Conservation (phyloP, 2,329 filamentous ascomycete species). For the Mycosphaerella sp. region DNA sequence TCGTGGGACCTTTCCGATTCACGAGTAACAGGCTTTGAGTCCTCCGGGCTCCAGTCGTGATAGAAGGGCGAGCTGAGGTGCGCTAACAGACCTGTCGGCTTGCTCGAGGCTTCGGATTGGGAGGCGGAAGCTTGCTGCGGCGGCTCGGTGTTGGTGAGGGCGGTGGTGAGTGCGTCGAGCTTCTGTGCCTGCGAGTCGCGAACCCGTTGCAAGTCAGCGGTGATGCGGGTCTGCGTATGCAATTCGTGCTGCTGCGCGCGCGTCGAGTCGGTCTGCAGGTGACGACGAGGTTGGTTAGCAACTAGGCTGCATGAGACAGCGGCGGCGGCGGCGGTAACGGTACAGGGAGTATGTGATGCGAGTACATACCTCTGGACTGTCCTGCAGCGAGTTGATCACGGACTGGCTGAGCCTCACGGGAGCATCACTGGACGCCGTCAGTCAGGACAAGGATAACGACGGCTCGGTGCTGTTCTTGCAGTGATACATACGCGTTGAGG, state of each 20-base stretch:
- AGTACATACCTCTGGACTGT: constrained; percentile 68
- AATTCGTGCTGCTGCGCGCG: constrained; percentile 78
- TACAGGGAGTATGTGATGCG: too few relatives aligned
- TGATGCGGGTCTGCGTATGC: constrained; percentile 80
- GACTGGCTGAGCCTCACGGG: constrained; percentile 71
- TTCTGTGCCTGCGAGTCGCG: constrained; percentile 63
- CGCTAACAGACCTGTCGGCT: constrained; percentile 28
- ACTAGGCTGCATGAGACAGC: too few relatives aligned
- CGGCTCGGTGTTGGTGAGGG: constrained; percentile 34
- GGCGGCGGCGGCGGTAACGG: too few relatives aligned
- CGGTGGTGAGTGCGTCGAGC: constrained; percentile 61
- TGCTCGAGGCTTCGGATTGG: constrained; percentile 13
- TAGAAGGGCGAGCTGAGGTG: constrained; percentile 34
- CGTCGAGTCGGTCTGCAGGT: constrained; percentile 72
- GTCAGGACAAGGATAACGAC: constrained; percentile 3
- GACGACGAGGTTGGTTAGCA: too few relatives aligned
- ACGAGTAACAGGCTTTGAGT: constrained; percentile 38
- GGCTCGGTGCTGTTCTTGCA: neutral
- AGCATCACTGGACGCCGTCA: constrained; percentile 44
- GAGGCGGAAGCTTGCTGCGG: constrained; percentile 29
- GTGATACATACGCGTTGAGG: constrained; percentile 52
- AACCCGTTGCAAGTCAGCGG: constrained; percentile 75
- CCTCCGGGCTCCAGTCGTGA: constrained; percentile 33
- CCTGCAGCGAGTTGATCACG: constrained; percentile 75
- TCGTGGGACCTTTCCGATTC: constrained; percentile 44